A percentile compares a stretch with the other conserved stretches of the same genome.
These are phyloP conservation scores for Suillus ampliporus DNA, from an alignment of 768 basidiomycete species.

Conservation along the genomic window DNA sequence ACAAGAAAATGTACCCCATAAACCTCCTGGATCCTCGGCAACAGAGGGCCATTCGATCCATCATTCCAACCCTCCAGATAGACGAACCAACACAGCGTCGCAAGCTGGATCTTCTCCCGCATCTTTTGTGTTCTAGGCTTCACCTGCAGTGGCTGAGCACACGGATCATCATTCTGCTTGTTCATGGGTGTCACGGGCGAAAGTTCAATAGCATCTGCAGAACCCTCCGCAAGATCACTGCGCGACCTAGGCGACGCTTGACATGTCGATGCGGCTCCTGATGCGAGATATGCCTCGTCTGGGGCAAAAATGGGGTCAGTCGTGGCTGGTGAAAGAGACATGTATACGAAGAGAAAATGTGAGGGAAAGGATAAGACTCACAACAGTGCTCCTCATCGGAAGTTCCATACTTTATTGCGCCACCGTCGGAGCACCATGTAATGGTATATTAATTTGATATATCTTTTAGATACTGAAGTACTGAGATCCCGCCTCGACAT, in stretches of 20 bases:
- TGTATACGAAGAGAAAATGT: background rate
- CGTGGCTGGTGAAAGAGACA: slow-evolving; percentile 7
- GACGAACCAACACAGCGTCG: slow-evolving; percentile 39
- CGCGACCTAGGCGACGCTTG: slow-evolving; percentile 9
- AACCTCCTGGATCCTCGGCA: slow-evolving; percentile 43
- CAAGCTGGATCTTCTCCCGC: slow-evolving; percentile 37
- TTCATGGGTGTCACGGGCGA: background rate
- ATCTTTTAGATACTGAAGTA: no score
- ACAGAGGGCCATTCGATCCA: slow-evolving; percentile 43
- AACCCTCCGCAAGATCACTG: slow-evolving; percentile 8
- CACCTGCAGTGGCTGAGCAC: background rate
- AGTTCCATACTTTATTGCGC: no score
- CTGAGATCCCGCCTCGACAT: no score
- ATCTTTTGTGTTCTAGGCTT: slow-evolving; percentile 27
- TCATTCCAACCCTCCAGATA: slow-evolving; percentile 48
- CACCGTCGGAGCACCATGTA: no score
- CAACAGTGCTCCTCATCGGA: no score
- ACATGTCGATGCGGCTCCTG: slow-evolving; percentile 10
- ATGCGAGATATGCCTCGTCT: slow-evolving; percentile 10
- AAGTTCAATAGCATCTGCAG: slow-evolving; percentile 5
- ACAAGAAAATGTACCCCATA: slow-evolving; percentile 35
- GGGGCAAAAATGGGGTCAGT: slow-evolving; percentile 1
- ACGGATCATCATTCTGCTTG: background rate
- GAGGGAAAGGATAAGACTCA: background rate
- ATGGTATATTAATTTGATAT: no score